Base-by-base conservation (phyloP, 306 rosid genomes). In the Casuarina glauca region DNA sequence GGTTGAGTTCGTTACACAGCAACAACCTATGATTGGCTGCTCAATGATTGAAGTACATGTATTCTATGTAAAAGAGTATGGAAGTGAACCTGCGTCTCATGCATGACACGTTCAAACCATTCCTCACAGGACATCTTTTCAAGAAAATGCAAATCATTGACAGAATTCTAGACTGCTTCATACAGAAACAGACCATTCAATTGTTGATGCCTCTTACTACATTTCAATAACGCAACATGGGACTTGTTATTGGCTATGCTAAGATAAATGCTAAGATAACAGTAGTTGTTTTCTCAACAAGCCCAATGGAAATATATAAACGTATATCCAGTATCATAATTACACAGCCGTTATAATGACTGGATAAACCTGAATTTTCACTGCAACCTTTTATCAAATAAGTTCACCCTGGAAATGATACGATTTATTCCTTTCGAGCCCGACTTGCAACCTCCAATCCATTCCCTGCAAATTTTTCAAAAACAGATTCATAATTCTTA, bases 381-480 rank as follows among this genome's bases (percentile, higher is more conserved):
- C 32, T 64, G 48, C 20, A 66, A n/a, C 50, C 38, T 66, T 16
- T 66, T 66, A 35, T 7, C 49, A 0, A 15, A 36, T 10, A 62
- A 62, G 45, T 12, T 44, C 69, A 62, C 49, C 16, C 9, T 41
- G 36, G 12, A 66, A 50, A 49, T 5, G 9, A 12, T 19, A n/a
- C 17, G 32, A 54, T 51, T 53, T 39, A 41, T 4, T 72, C 38
- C 75, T 71, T 19, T 35, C 15, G 35, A 64, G 32, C 69, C 9
- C 17, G 80, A 72, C 94, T 82, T 45, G 94, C 93, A 71, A 88
- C 88, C 84, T 93, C 97, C 87, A 93, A 75, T n/a, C 96, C 96
- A 80, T 93, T 93, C 52, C 97, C 96, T 93, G 89, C 77, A 61
- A 11, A 66, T 66, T 42, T 35, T 36, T 3, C 19, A 36, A 62